Base-by-base conservation (phyloP, 768 basidiomycete species). In the Leccinum subgranulosum region DNA sequence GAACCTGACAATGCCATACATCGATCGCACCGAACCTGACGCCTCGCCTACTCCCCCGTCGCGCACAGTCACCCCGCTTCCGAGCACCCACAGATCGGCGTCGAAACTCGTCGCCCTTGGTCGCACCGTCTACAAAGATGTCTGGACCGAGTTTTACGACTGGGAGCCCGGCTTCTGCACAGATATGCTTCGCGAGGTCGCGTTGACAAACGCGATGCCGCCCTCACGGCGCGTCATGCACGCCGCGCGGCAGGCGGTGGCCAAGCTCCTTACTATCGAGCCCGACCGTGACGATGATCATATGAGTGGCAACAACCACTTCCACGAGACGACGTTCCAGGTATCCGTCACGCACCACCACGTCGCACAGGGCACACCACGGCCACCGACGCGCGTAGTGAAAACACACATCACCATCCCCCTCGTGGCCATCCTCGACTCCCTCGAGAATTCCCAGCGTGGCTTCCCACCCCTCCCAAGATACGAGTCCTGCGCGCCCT, bases 401-500 rank as follows among this genome's bases (percentile, higher is more conserved):
- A 58, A 49, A 39, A 54, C n/a, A 3, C 10, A 8, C 15, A 46
- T 2, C 15, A 1, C 4, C n/a, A n/a, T 60, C 1, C 25, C 53
- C 43, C 47, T 72, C 50, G 57, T 64, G n/a, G 36, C 61, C 46
- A 56, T 57, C 25, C 17, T 69, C 15, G 58, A 47, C 46, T 14
- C 46, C 21, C 14, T 65, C 23, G 6, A 41, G 10, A 31, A 61
- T 43, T 36, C 49, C 17, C 63, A 15, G 34, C 7, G 34, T 36
- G 34, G 34, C 34, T 36, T 36, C 15, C 34, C 34, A 15, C 34
- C 73, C 4, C 69, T 74, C 36, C 69, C 74, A 0, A 43, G 55
- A 1, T 84, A 84, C 58, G 77, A 79, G 15, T 71, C 71, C n/a
- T 84, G 83, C 60, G 72, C 83, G 0, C 77, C 83, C 0, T 57